A percentile compares a stretch with the other conserved stretches of the same genome.
phyloP scores from a whole-genome alignment of 73 alveolate genomes.

The Paramecium caudatum region DNA sequence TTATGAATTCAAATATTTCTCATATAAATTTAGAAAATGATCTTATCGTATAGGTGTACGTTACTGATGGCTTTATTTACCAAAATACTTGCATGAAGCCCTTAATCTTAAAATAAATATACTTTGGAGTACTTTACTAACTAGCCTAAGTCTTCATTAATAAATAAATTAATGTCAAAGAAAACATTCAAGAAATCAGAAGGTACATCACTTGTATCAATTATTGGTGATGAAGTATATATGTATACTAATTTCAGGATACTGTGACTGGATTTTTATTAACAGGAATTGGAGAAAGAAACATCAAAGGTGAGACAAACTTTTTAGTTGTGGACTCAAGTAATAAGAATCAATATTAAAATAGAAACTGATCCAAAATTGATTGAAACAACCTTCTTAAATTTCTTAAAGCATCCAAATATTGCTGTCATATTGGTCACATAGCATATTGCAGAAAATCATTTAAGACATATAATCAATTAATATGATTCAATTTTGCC shows the following conservation, averaged over 20 bases:
- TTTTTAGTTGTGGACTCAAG: slow-evolving; percentile 85
- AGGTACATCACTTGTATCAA: slow-evolving; percentile 89
- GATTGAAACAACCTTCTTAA: slow-evolving; percentile 90
- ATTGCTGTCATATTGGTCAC: slow-evolving; percentile 95
- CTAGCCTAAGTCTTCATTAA: slow-evolving; percentile 63
- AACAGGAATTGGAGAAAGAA: slow-evolving; percentile 98
- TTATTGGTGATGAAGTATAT: slow-evolving; percentile 94
- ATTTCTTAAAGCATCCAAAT: slow-evolving; percentile 93
- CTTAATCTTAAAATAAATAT: neutral
- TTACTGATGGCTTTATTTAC: slow-evolving; percentile 8
- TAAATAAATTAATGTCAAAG: slow-evolving; percentile 79
- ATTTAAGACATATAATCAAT: slow-evolving; percentile 91
- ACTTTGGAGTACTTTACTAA: slow-evolving; percentile 63
- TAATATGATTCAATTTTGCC: slow-evolving; percentile 96
- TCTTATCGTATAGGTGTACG: slow-evolving; percentile 56
- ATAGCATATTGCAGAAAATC: slow-evolving; percentile 87
- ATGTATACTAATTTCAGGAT: slow-evolving; percentile 64
- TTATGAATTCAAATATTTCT: slow-evolving; percentile 54
- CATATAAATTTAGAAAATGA: slow-evolving; percentile 53
- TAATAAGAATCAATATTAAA: slow-evolving; percentile 48
- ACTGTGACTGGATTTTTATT: slow-evolving; percentile 97
- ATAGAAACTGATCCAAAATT: slow-evolving; percentile 77
- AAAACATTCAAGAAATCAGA: slow-evolving; percentile 83
- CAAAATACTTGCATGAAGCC: slow-evolving; percentile 10
- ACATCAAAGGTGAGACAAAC: slow-evolving; percentile 90